A percentile compares a stretch with the other conserved stretches of the same genome.
phyloP scores from a whole-genome alignment of 805 yeast species.

The Saccharomycopsis malanga region DNA sequence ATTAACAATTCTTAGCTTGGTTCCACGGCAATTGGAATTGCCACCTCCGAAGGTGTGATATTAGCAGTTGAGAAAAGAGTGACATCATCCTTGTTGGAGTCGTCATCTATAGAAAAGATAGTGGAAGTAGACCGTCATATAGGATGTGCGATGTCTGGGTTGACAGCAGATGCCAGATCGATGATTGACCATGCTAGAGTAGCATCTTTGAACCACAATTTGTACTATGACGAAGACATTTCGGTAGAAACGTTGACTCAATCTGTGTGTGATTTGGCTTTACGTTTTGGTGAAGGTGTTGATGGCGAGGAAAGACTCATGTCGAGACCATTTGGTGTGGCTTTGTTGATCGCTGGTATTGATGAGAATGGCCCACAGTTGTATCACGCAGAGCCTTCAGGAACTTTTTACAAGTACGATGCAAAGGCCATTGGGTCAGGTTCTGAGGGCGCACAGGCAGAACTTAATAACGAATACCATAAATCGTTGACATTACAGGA shows the following conservation, averaged over 20 bases:
- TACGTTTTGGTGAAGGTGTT: slow-evolving; percentile 85
- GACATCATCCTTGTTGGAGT: slow-evolving; percentile 83
- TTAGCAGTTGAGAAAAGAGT: slow-evolving; percentile 97
- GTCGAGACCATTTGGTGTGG: slow-evolving; percentile 99
- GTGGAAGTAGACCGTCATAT: slow-evolving; percentile 90
- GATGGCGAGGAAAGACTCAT: slow-evolving; percentile 77
- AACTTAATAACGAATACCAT: slow-evolving; percentile 93
- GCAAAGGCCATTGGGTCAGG: slow-evolving; percentile 99
- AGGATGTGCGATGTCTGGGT: slow-evolving; percentile 98
- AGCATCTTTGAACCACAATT: slow-evolving; percentile 74
- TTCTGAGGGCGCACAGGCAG: slow-evolving; percentile 98
- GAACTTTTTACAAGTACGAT: slow-evolving; percentile 94
- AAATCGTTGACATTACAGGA: slow-evolving; percentile 83
- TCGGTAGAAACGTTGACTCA: slow-evolving; percentile 92
- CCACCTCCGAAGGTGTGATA: slow-evolving; percentile 92
- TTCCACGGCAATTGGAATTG: slow-evolving; percentile 96
- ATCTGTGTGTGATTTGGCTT: slow-evolving; percentile 92
- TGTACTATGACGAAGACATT: slow-evolving; percentile 88
- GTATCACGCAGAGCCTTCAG: slow-evolving; percentile 98
- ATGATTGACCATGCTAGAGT: slow-evolving; percentile 99
- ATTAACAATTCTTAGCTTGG: slow-evolving; percentile 41
- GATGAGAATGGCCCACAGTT: slow-evolving; percentile 93
- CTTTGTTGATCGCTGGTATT: slow-evolving; percentile 88
- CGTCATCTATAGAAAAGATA: slow-evolving; percentile 90
- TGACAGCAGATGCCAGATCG: slow-evolving; percentile 97